phyloP scores from a whole-genome alignment of 2,329 filamentous ascomycete genomes.

The Teratosphaeria epicoccoides region DNA sequence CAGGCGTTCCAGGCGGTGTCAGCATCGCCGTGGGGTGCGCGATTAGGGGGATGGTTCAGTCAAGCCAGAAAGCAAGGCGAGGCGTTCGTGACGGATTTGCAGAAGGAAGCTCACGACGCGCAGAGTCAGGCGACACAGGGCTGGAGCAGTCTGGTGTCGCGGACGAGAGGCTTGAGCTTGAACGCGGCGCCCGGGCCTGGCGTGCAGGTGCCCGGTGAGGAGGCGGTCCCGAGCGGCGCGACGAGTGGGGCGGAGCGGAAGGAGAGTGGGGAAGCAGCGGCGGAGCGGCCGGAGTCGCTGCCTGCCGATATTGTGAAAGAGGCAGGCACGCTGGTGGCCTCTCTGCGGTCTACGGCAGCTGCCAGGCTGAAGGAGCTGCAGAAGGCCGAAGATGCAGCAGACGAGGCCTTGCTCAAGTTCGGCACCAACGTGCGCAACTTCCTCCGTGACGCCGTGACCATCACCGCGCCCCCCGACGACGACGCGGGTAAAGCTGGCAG shows the following conservation, averaged over 20 bases:
- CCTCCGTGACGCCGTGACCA: slow-evolving; percentile 77
- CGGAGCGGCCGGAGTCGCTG: slow-evolving; percentile 33
- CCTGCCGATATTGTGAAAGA: slow-evolving; percentile 43
- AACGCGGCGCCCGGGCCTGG: slow-evolving; percentile 11
- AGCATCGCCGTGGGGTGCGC: slow-evolving; percentile 79
- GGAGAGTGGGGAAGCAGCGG: background rate
- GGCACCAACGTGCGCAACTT: slow-evolving; percentile 84
- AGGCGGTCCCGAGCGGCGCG: slow-evolving; percentile 13
- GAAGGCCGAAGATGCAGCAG: slow-evolving; percentile 85
- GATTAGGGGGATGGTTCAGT: slow-evolving; percentile 77
- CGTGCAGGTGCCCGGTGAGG: slow-evolving; percentile 18
- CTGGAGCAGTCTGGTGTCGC: slow-evolving; percentile 46
- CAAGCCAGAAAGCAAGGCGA: slow-evolving; percentile 88
- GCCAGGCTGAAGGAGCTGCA: slow-evolving; percentile 73
- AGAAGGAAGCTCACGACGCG: slow-evolving; percentile 71
- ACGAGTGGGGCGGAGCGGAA: background rate
- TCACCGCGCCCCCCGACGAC: slow-evolving; percentile 57
- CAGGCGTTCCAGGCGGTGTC: slow-evolving; percentile 93
- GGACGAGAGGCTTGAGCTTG: slow-evolving; percentile 20
- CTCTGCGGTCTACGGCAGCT: slow-evolving; percentile 40
- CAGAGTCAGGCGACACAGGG: slow-evolving; percentile 63
- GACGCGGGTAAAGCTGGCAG: slow-evolving; percentile 35
- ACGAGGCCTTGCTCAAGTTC: slow-evolving; percentile 87
- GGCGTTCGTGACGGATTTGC: slow-evolving; percentile 71
- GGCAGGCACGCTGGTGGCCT: slow-evolving; percentile 58